Base-by-base conservation (phyloP, 495 filamentous ascomycete genomes). In the Aspergillus nidulans region DNA sequence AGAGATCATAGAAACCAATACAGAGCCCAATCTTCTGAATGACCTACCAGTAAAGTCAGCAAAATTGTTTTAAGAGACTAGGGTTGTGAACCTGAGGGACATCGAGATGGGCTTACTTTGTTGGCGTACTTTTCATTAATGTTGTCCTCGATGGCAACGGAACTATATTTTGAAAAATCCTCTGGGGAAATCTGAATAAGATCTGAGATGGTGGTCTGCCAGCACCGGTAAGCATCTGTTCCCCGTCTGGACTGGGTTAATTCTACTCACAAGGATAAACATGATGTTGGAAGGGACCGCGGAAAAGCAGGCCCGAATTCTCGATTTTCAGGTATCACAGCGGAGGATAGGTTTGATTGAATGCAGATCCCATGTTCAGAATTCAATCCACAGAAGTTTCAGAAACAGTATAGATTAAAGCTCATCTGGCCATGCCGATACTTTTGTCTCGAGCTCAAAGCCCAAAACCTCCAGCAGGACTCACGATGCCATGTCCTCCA, bases 41-140 rank as follows among this genome's bases (percentile, higher is more conserved):
- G 7, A 85, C 80, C 81, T 55, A 16, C 43, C 19, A 20, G 12
- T 40, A 38, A 10, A 36, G 24, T 49, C 21, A 53, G 54, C 20
- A 42, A 6, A 3, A 12, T 8, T 21, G 6, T 18, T 32, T 30
- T 4, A 25, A 25, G 23, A 16, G 30, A 36, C 10, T 24, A 36
- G 13, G 13, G 6, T 3, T 36, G 3, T 4, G 9, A 19, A 34
- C 26, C 46, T 34, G 10, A 8, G 8, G 28, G n/a, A 47, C 45
- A 26, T 15, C 6, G 5, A 40, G 19, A 49, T 1, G 39, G 0
- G 53, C 76, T 53, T 47, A 90, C 88, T 70, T 91, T 92, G 75
- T 98, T 95, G 49, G 92, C 84, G 70, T 96, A 98, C 73, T 97
- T 98, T 52, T 83, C 80, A 62, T 97, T 96, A 73, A 98, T 91